These are phyloP conservation scores for Peronosclerospora sorghi DNA, from an alignment of 352 stramenopile species.

Conservation along the genomic window DNA sequence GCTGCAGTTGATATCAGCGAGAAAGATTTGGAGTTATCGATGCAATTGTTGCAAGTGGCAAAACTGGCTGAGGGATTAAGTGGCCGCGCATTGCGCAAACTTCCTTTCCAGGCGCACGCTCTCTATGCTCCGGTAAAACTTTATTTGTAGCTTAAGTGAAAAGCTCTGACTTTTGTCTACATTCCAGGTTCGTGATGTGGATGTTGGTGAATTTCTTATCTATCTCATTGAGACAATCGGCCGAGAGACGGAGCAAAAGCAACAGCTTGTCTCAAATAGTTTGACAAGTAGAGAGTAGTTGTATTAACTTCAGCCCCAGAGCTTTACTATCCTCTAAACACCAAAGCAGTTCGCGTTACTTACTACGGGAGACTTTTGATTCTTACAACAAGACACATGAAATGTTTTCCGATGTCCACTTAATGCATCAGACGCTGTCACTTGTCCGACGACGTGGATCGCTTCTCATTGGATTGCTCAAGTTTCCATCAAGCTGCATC, in stretches of 20 bases:
- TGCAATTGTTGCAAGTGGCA: conserved; percentile 26
- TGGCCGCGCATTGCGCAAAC: conserved; percentile 65
- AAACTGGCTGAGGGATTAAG: conserved; percentile 54
- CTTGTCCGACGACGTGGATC: conserved; percentile 11
- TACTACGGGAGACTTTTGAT: no score
- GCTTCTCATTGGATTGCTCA: neutral
- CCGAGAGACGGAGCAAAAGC: conserved; percentile 20
- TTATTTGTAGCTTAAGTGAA: neutral
- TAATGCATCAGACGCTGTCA: conserved; percentile 11
- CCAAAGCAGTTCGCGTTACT: no score
- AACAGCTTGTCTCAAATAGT: conserved; percentile 8
- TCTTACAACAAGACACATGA: neutral
- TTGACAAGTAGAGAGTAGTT: neutral
- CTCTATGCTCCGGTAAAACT: conserved; percentile 51
- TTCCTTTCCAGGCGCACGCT: conserved; percentile 75
- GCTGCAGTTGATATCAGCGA: conserved; percentile 2
- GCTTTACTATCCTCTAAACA: no score
- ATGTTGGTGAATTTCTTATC: conserved; percentile 15
- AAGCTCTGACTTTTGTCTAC: conserved; percentile 3
- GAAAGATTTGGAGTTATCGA: conserved; percentile 19
- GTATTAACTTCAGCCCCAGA: no score
- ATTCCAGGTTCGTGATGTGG: conserved; percentile 11
- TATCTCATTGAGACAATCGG: conserved; percentile 18
- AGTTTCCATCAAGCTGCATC: conserved; percentile 42
- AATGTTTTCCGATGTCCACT: neutral